Evolutionary conservation across 139 green algal species (phyloP), one percentile per base, ranked within the genome.

Genomic region (Chlamydomonas applanata): DNA sequence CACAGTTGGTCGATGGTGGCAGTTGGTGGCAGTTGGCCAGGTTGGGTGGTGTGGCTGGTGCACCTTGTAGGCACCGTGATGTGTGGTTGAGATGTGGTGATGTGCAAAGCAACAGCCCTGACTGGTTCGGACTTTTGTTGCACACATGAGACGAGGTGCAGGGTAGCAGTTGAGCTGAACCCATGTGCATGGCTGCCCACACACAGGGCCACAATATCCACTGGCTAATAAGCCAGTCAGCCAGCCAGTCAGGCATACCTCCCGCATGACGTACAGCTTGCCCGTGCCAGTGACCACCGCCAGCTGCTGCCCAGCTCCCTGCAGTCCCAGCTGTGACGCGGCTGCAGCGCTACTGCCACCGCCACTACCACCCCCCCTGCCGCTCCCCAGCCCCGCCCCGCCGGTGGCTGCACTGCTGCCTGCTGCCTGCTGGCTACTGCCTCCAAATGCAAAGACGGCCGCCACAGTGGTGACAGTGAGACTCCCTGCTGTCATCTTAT

Each of bases 391-490:
- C 7, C 40, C 40, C 40, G 59, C 20, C 59, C 53, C 53, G n/a
- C 53, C n/a, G 20, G 11, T 61, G 40, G 7, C 11, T 19, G 7
- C n/a, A 14, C 53, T 61, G 59, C 16, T n/a, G 59, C 25, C 59
- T 66, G 53, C 53, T 61, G 53, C 53, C 7, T 61, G n/a, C n/a
- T n/a, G 53, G 20, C 20, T 61, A 14, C 53, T 61, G 53, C 53
- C 53, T 14, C 53, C 53, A 14, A 61, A 69, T 11, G 62, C 33
- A 16, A 69, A 30, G 32, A 69, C 62, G 17, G 62, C 62, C 5
- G 62, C 25, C 30, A 69, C 62, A 17, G 25, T 69, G 32, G 14
- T 25, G 17, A 69, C 25, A 29, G 62, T 69, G 62, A 69, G 62
- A 25, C 59, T 66, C n/a, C 59, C 59, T 11, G 59, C 40, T 19